A percentile compares a stretch with the other conserved stretches of the same genome.
phyloP scores from a whole-genome alignment of 352 stramenopile species.

The Phytopythium oedochilum region DNA sequence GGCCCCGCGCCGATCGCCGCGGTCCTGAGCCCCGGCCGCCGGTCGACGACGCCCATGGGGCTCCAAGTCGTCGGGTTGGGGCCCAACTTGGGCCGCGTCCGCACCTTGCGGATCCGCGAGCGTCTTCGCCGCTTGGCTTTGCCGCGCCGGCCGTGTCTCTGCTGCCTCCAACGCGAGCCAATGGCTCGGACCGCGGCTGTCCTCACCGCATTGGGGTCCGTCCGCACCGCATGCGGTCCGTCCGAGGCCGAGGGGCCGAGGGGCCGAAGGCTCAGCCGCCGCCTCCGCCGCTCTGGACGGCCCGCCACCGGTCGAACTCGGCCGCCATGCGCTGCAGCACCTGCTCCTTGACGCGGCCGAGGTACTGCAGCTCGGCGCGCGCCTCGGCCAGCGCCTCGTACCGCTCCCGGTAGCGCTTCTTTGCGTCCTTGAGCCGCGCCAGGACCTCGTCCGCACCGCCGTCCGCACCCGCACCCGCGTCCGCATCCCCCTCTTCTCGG shows the following conservation, averaged over 20 bases:
- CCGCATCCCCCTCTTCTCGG: slow-evolving; percentile 4
- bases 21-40: too few relatives aligned
- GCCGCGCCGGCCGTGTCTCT: not conserved
- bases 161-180: too few relatives aligned
- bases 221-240: too few relatives aligned
- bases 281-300: too few relatives aligned
- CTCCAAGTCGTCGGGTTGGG: too few relatives aligned
- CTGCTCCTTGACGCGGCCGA: slow-evolving; percentile 57
- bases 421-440: slow-evolving; percentile 52
- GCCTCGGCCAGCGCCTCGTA: slow-evolving; percentile 51
- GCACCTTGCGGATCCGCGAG: not conserved
- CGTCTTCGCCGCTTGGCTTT: not conserved
- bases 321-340: slow-evolving; percentile 52
- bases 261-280: too few relatives aligned
- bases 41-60: too few relatives aligned
- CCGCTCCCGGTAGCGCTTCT: slow-evolving; percentile 43
- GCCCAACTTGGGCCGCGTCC: too few relatives aligned
- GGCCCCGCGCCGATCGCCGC: too few relatives aligned
- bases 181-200: too few relatives aligned
- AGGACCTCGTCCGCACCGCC: slow-evolving; percentile 8
- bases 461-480: slow-evolving; percentile 1
- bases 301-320: slow-evolving; percentile 51
- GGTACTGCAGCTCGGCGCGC: slow-evolving; percentile 45
- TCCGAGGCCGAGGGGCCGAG: not conserved
- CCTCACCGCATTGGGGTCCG: too few relatives aligned